Evolutionary conservation across 176 grass and related monocot species (phyloP), one percentile per base, ranked within the genome.

Genomic region (Eleusine indica): DNA sequence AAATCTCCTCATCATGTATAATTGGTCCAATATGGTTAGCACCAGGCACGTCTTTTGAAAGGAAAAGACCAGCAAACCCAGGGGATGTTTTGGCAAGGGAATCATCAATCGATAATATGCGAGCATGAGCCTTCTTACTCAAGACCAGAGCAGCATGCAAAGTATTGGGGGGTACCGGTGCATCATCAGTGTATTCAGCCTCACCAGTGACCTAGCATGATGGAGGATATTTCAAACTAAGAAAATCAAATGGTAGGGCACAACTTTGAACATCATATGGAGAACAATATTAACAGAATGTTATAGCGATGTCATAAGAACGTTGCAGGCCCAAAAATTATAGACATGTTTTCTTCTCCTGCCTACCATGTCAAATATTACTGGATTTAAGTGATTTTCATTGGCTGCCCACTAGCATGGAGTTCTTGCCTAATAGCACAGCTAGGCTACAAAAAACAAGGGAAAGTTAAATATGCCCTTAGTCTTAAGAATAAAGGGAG

Each of bases 141-240:
- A 98, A 77, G n/a, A 98, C 49, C 67, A 98, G 81, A 90, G 90
- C 92, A 83, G 87, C 96, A 87, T 98, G 91, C 83, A 98, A 86
- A 52, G 83, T 93, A 86, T 95, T 91, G n/a, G 91, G 84, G 82
- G 92, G 87, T 80, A 73, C 74, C 6, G 85, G 85, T 61, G 87
- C 83, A 66, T 98, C 96, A 70, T 95, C 96, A 73, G 85, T 85
- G 81, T 98, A 98, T 83, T 98, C 96, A 43, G 96, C 96, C 30
- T 85, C 93, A 86, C 96, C 96, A 79, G 92, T 98, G 39, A 98
- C 96, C 96, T 98, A 87, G 72, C 78, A 85, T 40, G 74, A 71
- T 63, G 44, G 14, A 76, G 44, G 54, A 76, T 76, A 71, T 70
- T 77, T 80, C 86, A 91, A 39, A 46, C 44, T 7, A 86, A 77